A percentile compares a stretch with the other conserved stretches of the same genome.
These are phyloP conservation scores for Arthrinium puccinioides DNA, from an alignment of 2,329 filamentous ascomycete species.

Conservation along the genomic window DNA sequence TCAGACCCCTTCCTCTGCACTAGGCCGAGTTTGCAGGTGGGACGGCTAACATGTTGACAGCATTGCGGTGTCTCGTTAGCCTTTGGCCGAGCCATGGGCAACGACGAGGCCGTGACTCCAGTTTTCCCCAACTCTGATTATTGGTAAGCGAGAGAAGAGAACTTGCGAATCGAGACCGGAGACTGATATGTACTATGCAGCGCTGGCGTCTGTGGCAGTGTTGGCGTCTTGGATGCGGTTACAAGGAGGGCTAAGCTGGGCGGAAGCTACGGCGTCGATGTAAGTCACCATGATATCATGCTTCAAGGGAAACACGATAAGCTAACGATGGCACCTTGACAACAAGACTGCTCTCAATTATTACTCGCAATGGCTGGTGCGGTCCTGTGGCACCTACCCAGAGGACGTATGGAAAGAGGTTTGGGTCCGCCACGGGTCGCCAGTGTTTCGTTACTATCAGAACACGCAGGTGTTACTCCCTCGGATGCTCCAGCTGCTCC, in stretches of 20 bases:
- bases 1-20: no score
- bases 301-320: no score
- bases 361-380: slow-evolving; percentile 33
- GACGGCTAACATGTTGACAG: slow-evolving; percentile 5
- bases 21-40: not conserved
- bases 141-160: no score
- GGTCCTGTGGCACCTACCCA: slow-evolving; percentile 30
- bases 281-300: no score
- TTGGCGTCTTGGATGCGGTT: no score
- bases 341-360: slow-evolving; percentile 30
- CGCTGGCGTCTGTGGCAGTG: slow-evolving; percentile 32
- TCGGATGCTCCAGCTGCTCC: slow-evolving; percentile 29
- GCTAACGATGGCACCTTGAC: no score
- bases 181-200: slow-evolving; percentile 11
- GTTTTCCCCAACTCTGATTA: slow-evolving; percentile 23
- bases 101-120: slow-evolving; percentile 21
- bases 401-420: slow-evolving; percentile 38
- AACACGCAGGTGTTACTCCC: slow-evolving; percentile 35
- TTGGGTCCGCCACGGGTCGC: slow-evolving; percentile 35
- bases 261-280: not conserved
- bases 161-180: no score
- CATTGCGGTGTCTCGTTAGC: slow-evolving; percentile 35
- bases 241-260: no score
- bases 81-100: slow-evolving; percentile 35
- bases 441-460: slow-evolving; percentile 43